Evolutionary conservation across 139 green algal genomes (phyloP).

Genomic region (Closterium sp.): DNA sequence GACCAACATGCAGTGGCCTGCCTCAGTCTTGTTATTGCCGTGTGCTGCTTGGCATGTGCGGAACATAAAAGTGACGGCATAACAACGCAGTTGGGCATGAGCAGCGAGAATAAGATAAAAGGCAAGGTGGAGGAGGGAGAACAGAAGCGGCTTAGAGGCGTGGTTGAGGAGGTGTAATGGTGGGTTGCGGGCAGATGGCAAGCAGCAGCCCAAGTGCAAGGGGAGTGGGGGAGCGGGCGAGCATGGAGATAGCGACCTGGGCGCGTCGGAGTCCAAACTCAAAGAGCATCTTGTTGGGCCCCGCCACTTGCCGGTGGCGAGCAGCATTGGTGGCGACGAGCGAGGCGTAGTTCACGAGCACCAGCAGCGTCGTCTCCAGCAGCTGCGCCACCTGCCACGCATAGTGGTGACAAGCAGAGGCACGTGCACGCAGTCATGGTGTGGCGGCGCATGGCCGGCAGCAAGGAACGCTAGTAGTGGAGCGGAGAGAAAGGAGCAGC

Average conservation of each 20-base stretch:
- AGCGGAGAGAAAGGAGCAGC: not conserved
- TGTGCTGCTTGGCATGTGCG: not conserved
- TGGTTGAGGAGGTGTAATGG: too few species aligned
- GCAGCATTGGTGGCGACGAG: slow-evolving; percentile 59
- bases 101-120: too few species aligned
- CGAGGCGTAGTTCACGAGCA: slow-evolving; percentile 55
- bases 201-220: not conserved
- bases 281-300: slow-evolving; percentile 47
- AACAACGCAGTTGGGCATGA: too few species aligned
- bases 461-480: not conserved
- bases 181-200: too few species aligned
- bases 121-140: too few species aligned
- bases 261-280: slow-evolving; percentile 56
- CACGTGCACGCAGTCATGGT: not conserved
- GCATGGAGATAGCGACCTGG: slow-evolving; percentile 17
- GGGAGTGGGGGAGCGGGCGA: not conserved
- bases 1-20: not conserved
- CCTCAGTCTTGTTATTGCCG: not conserved
- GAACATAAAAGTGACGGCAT: not conserved
- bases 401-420: not conserved
- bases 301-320: slow-evolving; percentile 40
- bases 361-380: slow-evolving; percentile 55
- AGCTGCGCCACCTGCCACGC: slow-evolving; percentile 49
- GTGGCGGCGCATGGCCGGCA: not conserved
- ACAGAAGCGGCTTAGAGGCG: too few species aligned